Conservation (phyloP, 1,139 yeast genomes). For the Sugiyamaella japonica region DNA sequence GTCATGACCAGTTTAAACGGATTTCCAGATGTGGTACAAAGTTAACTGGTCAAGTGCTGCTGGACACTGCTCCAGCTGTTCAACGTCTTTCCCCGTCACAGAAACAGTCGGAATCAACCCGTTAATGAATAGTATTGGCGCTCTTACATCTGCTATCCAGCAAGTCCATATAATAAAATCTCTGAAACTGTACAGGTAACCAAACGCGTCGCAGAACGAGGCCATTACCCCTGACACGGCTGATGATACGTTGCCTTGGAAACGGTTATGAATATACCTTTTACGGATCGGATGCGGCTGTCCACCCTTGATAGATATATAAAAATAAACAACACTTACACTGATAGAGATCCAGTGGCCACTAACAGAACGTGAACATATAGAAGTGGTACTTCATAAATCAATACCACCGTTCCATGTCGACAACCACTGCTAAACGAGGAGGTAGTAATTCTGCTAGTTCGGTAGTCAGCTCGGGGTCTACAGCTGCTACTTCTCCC, state of each 20-base stretch:
- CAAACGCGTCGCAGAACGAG: too few species aligned
- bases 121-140: too few species aligned
- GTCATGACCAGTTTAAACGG: conserved; percentile 28
- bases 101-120: too few species aligned
- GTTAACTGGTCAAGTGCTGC: neutral
- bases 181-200: too few species aligned
- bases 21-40: neutral
- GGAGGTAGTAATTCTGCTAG: conserved; percentile 12
- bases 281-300: neutral
- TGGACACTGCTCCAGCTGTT: neutral
- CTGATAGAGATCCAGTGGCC: too few species aligned
- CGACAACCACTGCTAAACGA: conserved; percentile 1
- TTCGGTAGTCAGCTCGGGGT: conserved; percentile 9
- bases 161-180: too few species aligned
- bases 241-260: conserved; percentile 9
- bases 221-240: conserved; percentile 14
- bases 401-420: conserved; percentile 7
- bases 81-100: too few species aligned
- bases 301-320: neutral
- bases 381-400: too few species aligned
- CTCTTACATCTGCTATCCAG: too few species aligned
- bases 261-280: neutral
- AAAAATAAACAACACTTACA: neutral
- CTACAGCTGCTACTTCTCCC: conserved; percentile 16
- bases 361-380: too few species aligned